These are phyloP conservation scores for Sarocladium brachiariae DNA, from an alignment of 2,329 filamentous ascomycete genomes.

Conservation along the genomic window DNA sequence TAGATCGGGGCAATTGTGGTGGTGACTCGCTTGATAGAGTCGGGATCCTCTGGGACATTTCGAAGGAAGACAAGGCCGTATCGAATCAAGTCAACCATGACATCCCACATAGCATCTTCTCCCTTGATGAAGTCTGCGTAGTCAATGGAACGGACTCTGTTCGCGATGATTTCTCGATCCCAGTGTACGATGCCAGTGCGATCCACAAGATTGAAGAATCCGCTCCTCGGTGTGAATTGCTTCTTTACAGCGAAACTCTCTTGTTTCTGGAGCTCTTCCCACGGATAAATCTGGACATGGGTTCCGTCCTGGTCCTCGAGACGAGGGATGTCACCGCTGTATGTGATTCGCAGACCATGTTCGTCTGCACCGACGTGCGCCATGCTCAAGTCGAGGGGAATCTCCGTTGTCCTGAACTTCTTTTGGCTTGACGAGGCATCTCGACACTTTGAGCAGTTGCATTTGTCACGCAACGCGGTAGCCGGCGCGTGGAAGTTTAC, in stretches of 20 bases:
- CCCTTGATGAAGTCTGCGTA: constrained; percentile 68
- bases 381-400: constrained; percentile 28
- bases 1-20: constrained; percentile 69
- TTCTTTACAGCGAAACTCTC: neutral
- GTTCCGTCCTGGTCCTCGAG: constrained; percentile 18
- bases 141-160: constrained; percentile 49
- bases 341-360: constrained; percentile 49
- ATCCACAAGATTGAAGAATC: neutral
- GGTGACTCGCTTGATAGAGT: constrained; percentile 61
- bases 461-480: constrained; percentile 44
- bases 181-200: constrained; percentile 23
- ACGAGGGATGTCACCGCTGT: constrained; percentile 40
- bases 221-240: neutral
- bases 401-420: constrained; percentile 37
- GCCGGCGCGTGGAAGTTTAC: neutral
- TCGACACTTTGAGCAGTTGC: constrained; percentile 45
- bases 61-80: constrained; percentile 73
- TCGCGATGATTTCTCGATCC: constrained; percentile 24
- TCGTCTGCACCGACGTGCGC: constrained; percentile 22
- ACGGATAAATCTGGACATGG: constrained; percentile 27
- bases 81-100: constrained; percentile 53
- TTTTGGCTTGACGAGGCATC: constrained; percentile 55
- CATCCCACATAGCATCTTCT: constrained; percentile 46
- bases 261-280: constrained; percentile 27
- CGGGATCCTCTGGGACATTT: constrained; percentile 61